These are phyloP conservation scores for Podosphaera leucotricha DNA, from an alignment of 2,329 filamentous ascomycete species.

Conservation along the genomic window DNA sequence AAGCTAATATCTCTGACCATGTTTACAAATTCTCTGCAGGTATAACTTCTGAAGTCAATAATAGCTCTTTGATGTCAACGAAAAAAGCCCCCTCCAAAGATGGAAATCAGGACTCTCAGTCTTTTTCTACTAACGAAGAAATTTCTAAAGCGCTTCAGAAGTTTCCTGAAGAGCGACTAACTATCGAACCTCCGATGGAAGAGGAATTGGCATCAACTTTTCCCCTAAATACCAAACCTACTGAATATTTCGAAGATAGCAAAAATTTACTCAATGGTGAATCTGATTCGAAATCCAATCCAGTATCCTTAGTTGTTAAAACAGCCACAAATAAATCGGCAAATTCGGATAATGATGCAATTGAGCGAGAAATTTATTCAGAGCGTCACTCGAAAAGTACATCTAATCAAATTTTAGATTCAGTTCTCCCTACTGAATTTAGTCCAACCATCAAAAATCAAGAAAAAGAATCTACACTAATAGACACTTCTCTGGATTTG, in stretches of 20 bases:
- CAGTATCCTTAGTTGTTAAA: background rate
- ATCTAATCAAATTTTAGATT: background rate
- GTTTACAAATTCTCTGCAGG: background rate
- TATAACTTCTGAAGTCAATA: background rate
- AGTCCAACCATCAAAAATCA: background rate
- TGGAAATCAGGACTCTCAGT: background rate
- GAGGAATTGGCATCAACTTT: background rate
- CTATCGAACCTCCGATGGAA: background rate
- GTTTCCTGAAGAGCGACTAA: background rate
- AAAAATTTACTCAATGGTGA: background rate
- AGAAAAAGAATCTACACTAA: background rate
- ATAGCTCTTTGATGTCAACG: background rate
- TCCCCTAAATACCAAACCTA: background rate
- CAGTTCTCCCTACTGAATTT: background rate
- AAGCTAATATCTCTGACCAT: background rate
- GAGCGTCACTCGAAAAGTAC: background rate
- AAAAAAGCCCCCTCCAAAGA: background rate
- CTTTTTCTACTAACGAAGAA: no score
- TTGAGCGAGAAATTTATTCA: background rate
- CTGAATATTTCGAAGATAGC: slow-evolving; percentile 2
- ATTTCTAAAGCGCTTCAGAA: no score
- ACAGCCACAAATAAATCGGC: background rate
- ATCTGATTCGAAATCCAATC: background rate
- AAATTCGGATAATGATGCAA: background rate
- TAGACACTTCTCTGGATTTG: background rate